phyloP scores from a whole-genome alignment of 2,329 filamentous ascomycete species.

The Fusarium sp. region DNA sequence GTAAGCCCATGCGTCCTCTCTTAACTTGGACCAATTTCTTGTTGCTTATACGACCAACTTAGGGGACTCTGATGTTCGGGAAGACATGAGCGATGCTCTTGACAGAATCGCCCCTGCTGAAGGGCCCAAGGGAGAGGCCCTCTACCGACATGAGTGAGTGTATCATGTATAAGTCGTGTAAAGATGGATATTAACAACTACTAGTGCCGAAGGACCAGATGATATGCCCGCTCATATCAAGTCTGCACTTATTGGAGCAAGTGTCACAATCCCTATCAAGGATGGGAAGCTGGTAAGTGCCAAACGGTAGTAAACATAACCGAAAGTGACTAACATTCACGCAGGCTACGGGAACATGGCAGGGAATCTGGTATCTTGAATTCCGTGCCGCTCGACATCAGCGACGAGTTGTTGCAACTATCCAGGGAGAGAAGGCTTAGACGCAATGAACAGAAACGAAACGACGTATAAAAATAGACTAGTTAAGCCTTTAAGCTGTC shows the following conservation, averaged over 20 bases:
- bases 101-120: conserved; percentile 87
- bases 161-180: neutral
- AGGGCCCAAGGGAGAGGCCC: conserved; percentile 76
- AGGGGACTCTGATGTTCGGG: conserved; percentile 83
- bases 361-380: conserved; percentile 94
- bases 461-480: conserved; percentile 29
- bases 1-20: conserved; percentile 50
- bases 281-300: conserved; percentile 80
- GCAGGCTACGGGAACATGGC: conserved; percentile 78
- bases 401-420: conserved; percentile 89
- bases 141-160: conserved; percentile 79
- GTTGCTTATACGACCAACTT: conserved; percentile 55
- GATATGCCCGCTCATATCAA: conserved; percentile 99
- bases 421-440: conserved; percentile 82
- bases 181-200: conserved; percentile 8
- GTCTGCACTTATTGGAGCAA: conserved; percentile 87
- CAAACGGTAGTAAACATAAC: neutral
- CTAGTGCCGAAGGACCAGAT: conserved; percentile 84
- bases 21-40: too few relatives aligned
- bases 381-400: conserved; percentile 83
- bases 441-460: conserved; percentile 2
- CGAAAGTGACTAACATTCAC: conserved; percentile 13
- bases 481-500: conserved; percentile 28
- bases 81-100: conserved; percentile 93
- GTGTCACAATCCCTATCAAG: conserved; percentile 89